These are phyloP conservation scores for Cercospora sojina DNA, from an alignment of 2,329 filamentous ascomycete species.

Conservation along the genomic window DNA sequence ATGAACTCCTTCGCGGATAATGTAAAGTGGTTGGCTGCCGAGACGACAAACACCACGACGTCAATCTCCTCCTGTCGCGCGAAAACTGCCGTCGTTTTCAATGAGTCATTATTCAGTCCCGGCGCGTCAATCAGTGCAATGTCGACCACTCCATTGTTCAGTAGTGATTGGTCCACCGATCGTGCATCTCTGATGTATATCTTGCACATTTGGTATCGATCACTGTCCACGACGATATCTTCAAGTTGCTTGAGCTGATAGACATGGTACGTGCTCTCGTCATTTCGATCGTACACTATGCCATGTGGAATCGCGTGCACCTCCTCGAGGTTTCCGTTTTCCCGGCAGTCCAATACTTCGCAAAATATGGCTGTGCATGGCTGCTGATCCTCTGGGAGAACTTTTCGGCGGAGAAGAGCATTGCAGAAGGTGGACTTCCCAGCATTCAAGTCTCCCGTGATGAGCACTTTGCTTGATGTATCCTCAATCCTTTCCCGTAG, in stretches of 20 bases:
- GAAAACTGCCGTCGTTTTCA: slow-evolving; percentile 96
- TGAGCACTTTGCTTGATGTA: slow-evolving; percentile 91
- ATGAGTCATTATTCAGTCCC: slow-evolving; percentile 90
- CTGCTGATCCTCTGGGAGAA: slow-evolving; percentile 94
- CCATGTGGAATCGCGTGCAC: slow-evolving; percentile 92
- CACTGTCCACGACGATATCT: slow-evolving; percentile 84
- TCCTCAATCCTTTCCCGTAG: slow-evolving; percentile 94
- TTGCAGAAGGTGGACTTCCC: slow-evolving; percentile 99
- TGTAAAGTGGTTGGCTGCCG: slow-evolving; percentile 96
- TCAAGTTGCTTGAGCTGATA: slow-evolving; percentile 77
- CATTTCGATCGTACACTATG: slow-evolving; percentile 75
- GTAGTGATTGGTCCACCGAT: slow-evolving; percentile 83
- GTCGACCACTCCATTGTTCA: slow-evolving; percentile 97
- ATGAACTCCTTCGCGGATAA: slow-evolving; percentile 98
- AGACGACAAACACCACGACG: slow-evolving; percentile 97
- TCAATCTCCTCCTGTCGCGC: slow-evolving; percentile 98
- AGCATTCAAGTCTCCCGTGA: slow-evolving; percentile 94
- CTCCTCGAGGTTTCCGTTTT: slow-evolving; percentile 89
- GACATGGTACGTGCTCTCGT: slow-evolving; percentile 92
- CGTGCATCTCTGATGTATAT: slow-evolving; percentile 91
- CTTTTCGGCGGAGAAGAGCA: slow-evolving; percentile 85
- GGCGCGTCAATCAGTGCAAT: slow-evolving; percentile 97
- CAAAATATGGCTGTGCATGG: slow-evolving; percentile 98
- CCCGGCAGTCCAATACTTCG: slow-evolving; percentile 87
- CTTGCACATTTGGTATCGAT: slow-evolving; percentile 90